Conservation (phyloP, 192 early-diverging fungal species). For the Chytriomyces confervae region DNA sequence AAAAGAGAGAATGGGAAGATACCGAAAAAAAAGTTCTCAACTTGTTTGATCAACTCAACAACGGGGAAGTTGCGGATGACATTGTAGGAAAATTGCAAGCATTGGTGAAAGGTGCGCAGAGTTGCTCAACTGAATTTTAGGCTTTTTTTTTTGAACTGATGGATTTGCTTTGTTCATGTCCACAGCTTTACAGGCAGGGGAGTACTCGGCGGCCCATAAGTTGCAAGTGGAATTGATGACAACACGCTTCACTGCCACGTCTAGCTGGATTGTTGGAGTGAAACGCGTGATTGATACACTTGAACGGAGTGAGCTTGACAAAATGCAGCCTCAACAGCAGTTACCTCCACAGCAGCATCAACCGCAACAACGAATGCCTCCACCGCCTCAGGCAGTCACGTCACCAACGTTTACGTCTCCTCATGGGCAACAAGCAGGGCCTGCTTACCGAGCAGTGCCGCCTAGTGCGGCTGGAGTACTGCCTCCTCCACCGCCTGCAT, state of each 20-base stretch:
- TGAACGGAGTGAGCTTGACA: conserved; percentile 36
- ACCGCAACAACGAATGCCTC: neutral
- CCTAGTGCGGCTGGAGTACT: neutral
- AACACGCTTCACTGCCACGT: conserved; percentile 67
- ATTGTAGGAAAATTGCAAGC: conserved; percentile 68
- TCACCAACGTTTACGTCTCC: neutral
- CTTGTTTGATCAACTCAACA: conserved; percentile 88
- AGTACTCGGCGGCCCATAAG: conserved; percentile 62
- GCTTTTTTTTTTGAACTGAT: neutral
- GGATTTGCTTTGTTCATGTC: neutral
- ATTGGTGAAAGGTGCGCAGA: conserved; percentile 64
- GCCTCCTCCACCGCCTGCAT: conserved; percentile 21
- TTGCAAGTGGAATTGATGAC: conserved; percentile 75
- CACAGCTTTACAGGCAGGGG: conserved; percentile 54
- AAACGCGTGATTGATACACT: conserved; percentile 69
- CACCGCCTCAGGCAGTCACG: neutral
- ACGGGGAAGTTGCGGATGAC: conserved; percentile 67
- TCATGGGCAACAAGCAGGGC: neutral
- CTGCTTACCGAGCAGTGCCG: neutral
- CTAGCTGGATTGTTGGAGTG: conserved; percentile 72
- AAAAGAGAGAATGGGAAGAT: conserved; percentile 81
- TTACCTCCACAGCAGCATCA: neutral
- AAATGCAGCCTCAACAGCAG: neutral
- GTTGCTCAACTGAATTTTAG: conserved; percentile 12
- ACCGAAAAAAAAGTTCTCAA: conserved; percentile 80